Percentiles rank a stretch among this genome's conserved stretches.
Conservation (phyloP, 768 basidiomycete genomes). For the Auricularia auricula-judae region DNA sequence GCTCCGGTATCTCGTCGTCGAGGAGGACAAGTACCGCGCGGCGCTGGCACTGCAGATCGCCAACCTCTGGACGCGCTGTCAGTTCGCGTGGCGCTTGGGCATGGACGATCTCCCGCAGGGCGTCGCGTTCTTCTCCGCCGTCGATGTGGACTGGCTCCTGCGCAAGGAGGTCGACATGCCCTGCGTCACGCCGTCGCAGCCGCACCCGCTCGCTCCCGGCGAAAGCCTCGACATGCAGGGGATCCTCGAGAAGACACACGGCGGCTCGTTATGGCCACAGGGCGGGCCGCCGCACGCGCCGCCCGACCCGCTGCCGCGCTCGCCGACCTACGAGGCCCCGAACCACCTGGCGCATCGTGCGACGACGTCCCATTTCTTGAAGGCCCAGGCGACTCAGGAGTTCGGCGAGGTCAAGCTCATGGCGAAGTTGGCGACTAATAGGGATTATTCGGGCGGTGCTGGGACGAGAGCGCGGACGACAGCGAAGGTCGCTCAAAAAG, state of each 20-base stretch:
- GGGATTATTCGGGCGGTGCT: neutral
- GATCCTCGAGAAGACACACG: conserved; percentile 55
- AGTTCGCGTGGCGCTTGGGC: conserved; percentile 87
- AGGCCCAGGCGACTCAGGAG: conserved; percentile 66
- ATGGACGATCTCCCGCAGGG: conserved; percentile 95
- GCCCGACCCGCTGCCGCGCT: conserved; percentile 10
- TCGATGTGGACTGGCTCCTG: conserved; percentile 83
- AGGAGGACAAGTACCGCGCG: conserved; percentile 82
- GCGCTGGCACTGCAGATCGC: conserved; percentile 90
- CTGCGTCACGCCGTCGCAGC: conserved; percentile 90
- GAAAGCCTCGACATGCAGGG: conserved; percentile 66
- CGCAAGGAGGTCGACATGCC: conserved; percentile 96
- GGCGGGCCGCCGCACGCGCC: conserved; percentile 40
- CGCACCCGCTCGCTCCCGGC: conserved; percentile 71
- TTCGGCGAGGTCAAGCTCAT: conserved; percentile 61
- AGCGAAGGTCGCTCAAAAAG: too few species aligned
- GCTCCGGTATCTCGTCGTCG: conserved; percentile 82
- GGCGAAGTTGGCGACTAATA: conserved; percentile 27
- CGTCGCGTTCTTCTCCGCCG: conserved; percentile 93
- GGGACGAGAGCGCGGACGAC: too few species aligned
- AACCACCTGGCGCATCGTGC: conserved; percentile 61
- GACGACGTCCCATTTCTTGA: conserved; percentile 50
- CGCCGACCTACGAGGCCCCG: conserved; percentile 36
- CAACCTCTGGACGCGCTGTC: conserved; percentile 86
- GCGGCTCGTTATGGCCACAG: conserved; percentile 54